Evolutionary conservation across 129 eudicot genomes (phyloP).

Genomic region (Deinandra increscens): DNA sequence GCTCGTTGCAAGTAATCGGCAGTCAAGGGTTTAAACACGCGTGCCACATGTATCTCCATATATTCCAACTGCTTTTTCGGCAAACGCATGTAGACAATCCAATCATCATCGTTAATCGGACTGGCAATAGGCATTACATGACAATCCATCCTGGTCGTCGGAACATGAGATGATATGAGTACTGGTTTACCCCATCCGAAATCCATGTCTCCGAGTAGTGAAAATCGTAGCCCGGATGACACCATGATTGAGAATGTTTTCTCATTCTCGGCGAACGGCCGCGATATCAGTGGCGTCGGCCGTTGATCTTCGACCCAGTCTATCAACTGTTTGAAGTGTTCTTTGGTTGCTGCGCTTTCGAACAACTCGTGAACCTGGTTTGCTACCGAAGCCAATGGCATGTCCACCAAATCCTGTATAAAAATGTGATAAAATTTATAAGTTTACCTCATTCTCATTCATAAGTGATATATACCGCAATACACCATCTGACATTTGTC

Average conservation of each 20-base stretch:
- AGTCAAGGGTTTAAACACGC: constrained; percentile 43
- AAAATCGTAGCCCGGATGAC: constrained; percentile 48
- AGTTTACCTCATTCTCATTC: too few relatives aligned
- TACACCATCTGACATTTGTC: too few relatives aligned
- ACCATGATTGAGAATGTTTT: constrained; percentile 44
- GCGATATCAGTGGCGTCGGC: constrained; percentile 38
- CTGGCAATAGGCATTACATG: constrained; percentile 61
- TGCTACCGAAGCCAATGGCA: constrained; percentile 38
- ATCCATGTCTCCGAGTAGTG: constrained; percentile 36
- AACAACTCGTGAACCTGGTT: constrained; percentile 37
- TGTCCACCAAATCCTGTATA: constrained; percentile 29
- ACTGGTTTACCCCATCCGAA: constrained; percentile 59
- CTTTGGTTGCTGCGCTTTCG: constrained; percentile 34
- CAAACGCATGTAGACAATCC: too few relatives aligned
- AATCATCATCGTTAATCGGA: constrained; percentile 42
- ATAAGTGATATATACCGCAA: too few relatives aligned
- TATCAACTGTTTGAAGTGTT: constrained; percentile 54
- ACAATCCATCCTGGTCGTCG: constrained; percentile 40
- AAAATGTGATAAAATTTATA: too few relatives aligned
- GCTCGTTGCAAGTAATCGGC: constrained; percentile 26
- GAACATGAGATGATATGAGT: constrained; percentile 56
- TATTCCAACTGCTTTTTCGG: constrained; percentile 34
- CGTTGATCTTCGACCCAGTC: constrained; percentile 69
- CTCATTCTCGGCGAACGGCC: not conserved
- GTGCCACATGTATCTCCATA: constrained; percentile 35